A percentile compares a stretch with the other conserved stretches of the same genome.
These are phyloP conservation scores for Penicillium paneum DNA, from an alignment of 2,329 filamentous ascomycete genomes.

Conservation along the genomic window DNA sequence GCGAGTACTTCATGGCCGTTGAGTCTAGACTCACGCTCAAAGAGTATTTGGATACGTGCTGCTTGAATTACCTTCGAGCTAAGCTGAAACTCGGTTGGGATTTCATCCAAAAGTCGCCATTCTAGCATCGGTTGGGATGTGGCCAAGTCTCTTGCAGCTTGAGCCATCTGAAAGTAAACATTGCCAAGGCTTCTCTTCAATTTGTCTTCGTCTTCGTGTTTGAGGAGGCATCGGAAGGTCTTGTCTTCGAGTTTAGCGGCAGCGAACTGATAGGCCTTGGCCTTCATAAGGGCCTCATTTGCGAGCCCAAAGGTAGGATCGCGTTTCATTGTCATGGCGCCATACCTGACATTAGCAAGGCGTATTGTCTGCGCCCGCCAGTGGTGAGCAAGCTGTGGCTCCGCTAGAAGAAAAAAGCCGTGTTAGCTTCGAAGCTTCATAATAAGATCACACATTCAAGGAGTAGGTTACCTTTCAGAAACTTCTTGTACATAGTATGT, in stretches of 20 bases:
- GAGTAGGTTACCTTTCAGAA: neutral
- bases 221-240: neutral
- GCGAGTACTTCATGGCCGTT: neutral
- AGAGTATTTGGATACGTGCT: neutral
- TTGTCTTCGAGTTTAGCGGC: neutral
- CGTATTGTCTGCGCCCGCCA: neutral
- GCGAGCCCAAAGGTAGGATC: neutral
- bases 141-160: neutral
- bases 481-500: neutral
- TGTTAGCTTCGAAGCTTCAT: neutral
- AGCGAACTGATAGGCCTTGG: neutral
- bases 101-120: neutral
- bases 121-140: neutral
- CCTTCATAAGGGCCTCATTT: neutral
- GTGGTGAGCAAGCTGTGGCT: neutral
- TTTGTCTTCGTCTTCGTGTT: neutral
- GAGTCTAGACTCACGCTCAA: neutral
- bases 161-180: neutral
- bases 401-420: neutral
- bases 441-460: neutral
- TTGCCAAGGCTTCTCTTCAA: neutral
- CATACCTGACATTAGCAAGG: neutral
- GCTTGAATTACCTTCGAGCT: neutral
- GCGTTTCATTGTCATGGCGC: too few species aligned
- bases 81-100: neutral